Base-by-base conservation (phyloP, 148 eudicot genomes). In the Arctostaphylos glauca region DNA sequence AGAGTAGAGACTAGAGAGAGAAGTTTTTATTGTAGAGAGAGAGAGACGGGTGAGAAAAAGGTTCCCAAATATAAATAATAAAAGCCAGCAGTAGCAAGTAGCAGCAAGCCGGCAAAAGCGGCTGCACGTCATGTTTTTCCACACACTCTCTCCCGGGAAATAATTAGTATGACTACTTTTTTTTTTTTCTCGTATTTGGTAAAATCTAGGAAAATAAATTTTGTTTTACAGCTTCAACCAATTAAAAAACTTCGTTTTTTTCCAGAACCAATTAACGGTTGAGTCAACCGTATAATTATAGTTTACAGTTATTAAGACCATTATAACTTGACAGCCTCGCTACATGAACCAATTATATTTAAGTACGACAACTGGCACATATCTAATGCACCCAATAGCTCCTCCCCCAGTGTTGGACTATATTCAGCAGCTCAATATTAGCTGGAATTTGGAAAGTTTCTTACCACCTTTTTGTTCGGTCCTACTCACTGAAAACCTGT, bases 101-200 rank as follows among this genome's bases (percentile, higher is more conserved):
- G 9, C 62, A 54, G 47, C 38, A 31, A 31, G 38, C 38, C 47
- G 82, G 59, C 76, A 50, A 67, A 80, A 66, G 82, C 75, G 82
- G 75, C 82, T 48, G 82, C 82, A 25, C 31, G 44, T 48, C 41
- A 56, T 12, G 23, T 56, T 21, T 21, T 67, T 49, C 19, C 59
- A 56, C 67, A 53, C 60, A 55, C 66, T 50, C n/a, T 19, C 48
- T 56, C 67, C 50, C 80, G 43, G 71, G 71, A 66, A 66, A 31
- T 31, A 31, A 31, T 31, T 66, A 3, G 16, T 25, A 31, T 31
- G 38, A 31, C 38, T 31, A 31, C n/a, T 31, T 31, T 31, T 66
- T 66, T 25, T 66, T 66, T 6, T 25, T 9, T 12, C 71, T 43
- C 15, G 16, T 12, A 25, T 66, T 10, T 3, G 44, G 71, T 66